Evolutionary conservation across 768 basidiomycete species (phyloP).

Genomic region (Auricularia heimuer): DNA sequence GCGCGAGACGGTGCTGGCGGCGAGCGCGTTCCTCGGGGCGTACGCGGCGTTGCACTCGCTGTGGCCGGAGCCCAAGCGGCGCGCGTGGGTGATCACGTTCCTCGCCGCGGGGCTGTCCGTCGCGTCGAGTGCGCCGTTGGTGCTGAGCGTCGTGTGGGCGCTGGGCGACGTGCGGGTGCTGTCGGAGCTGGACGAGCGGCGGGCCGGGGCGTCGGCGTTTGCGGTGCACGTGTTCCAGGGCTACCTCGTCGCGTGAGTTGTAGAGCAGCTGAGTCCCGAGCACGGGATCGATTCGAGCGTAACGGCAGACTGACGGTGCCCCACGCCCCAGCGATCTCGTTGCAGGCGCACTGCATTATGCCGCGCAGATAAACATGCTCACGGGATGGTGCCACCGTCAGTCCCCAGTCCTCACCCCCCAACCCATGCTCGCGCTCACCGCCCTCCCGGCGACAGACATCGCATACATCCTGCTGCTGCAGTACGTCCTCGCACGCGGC

Average conservation of each 20-base stretch:
- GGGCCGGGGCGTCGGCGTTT: background rate
- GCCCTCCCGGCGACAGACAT: constrained; percentile 38
- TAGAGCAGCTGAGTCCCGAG: background rate
- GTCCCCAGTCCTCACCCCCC: constrained; percentile 25
- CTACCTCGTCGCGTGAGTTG: constrained; percentile 32
- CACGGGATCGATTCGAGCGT: constrained; percentile 1
- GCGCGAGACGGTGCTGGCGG: background rate
- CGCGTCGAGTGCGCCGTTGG: background rate
- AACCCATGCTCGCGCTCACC: constrained; percentile 34
- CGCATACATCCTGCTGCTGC: constrained; percentile 9
- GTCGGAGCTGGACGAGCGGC: background rate
- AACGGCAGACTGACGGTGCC: background rate
- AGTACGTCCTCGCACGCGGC: background rate
- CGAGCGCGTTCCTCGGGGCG: background rate
- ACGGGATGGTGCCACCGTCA: constrained; percentile 48
- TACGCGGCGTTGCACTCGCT: background rate
- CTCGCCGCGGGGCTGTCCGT: background rate
- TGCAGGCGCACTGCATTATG: constrained; percentile 38
- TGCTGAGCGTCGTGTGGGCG: background rate
- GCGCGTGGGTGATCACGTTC: background rate
- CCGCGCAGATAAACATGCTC: constrained; percentile 34
- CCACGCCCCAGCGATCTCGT: constrained; percentile 30
- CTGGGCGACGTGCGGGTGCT: background rate
- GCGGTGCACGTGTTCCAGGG: constrained; percentile 29
- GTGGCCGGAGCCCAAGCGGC: background rate